Percentiles rank a stretch among this genome's conserved stretches.
Evolutionary conservation across 2,329 filamentous ascomycete species (phyloP).

Genomic region (Phialophora macrospora): DNA sequence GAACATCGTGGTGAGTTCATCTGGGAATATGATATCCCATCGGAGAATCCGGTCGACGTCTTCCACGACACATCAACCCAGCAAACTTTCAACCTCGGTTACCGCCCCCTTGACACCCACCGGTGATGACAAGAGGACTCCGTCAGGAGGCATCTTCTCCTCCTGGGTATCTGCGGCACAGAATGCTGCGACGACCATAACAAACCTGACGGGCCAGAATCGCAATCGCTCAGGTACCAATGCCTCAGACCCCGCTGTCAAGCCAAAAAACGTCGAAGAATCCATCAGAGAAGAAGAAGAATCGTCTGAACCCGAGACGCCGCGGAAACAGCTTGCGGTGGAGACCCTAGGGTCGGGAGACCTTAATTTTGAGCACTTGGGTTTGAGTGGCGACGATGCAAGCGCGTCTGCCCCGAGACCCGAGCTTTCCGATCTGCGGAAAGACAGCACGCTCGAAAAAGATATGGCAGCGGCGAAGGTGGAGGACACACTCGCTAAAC

Average conservation of each 20-base stretch:
- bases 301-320: constrained; percentile 45
- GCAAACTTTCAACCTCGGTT: constrained; percentile 82
- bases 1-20: constrained; percentile 64
- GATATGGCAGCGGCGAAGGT: constrained; percentile 61
- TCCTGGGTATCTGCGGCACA: constrained; percentile 91
- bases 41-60: constrained; percentile 65
- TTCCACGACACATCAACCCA: constrained; percentile 64
- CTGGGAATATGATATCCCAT: constrained; percentile 76
- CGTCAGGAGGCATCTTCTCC: constrained; percentile 75
- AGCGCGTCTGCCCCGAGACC: constrained; percentile 44
- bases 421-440: constrained; percentile 44
- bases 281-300: constrained; percentile 41
- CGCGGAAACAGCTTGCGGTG: constrained; percentile 73
- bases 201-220: constrained; percentile 63
- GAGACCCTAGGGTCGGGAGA: constrained; percentile 89
- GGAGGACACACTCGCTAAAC: constrained; percentile 63
- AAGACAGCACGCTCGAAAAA: constrained; percentile 46
- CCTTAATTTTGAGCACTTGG: constrained; percentile 84
- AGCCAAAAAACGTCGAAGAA: constrained; percentile 40
- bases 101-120: constrained; percentile 76
- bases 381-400: constrained; percentile 58
- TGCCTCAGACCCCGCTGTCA: constrained; percentile 42
- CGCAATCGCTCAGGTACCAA: constrained; percentile 48
- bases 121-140: constrained; percentile 67
- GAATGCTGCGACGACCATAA: constrained; percentile 82